Base-by-base conservation (phyloP, 768 basidiomycete genomes). In the Tricholoma matsutake region DNA sequence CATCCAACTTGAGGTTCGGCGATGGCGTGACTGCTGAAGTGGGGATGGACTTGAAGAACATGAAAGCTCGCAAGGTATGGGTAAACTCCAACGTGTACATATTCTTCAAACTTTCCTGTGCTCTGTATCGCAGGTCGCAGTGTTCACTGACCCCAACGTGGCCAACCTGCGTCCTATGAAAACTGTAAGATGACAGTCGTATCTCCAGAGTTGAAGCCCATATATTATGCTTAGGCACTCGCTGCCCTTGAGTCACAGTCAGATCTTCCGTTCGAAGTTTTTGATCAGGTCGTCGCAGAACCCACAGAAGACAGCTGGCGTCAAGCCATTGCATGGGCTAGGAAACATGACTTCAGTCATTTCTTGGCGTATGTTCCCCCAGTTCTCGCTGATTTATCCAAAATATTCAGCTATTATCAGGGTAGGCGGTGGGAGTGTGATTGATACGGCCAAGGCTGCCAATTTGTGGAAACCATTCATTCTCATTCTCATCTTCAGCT, bases 391-490 rank as follows among this genome's bases (percentile, higher is more conserved):
- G 35, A 29, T 55, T 56, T 52, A 49, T 45, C 28, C 31, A 6
- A 53, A 54, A 37, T 29, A 63, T 35, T 57, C 54, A 53, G 18
- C 63, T 54, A 16, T 53, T 39, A 63, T 28, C 64, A 91, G 92
- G 41, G 88, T 95, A 31, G 93, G 94, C 63, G 94, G 94, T n/a
- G 94, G 94, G 64, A 94, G 91, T 67, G 92, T 94, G 25, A 97
- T 97, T 69, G 96, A 97, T 71, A 97, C 95, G 0, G 92, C 95
- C 57, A 98, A 98, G 72, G 86, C 94, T 6, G 95, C 96, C 32
- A 98, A 98, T 75, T 68, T 98, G 85, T 92, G 70, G 56, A 81
- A 67, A 16, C 11, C n/a, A 34, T 41, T 22, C 51, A 6, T 35
- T 28, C 3, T 3, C 34, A 18, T 35, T 53, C 25, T 20, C 16